Base-by-base conservation (phyloP, 2,329 filamentous ascomycete species). In the Ascomycota sp. region DNA sequence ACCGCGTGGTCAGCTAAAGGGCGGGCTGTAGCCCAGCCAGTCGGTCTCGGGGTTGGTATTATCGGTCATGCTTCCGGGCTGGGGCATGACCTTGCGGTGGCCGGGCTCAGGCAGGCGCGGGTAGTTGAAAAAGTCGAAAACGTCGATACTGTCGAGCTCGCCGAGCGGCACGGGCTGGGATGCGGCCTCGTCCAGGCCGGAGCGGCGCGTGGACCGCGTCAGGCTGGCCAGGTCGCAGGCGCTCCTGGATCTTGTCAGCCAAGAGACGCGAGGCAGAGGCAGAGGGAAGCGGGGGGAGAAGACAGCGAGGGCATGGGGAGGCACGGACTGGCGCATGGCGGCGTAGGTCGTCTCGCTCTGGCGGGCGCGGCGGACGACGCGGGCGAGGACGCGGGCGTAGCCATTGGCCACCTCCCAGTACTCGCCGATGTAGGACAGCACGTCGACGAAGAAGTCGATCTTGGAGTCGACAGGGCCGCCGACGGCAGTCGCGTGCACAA, bases 51-150 rank as follows among this genome's bases (percentile, higher is more conserved):
- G 34, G 22, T 42, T 36, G n/a, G n/a, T n/a, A n/a, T n/a, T n/a
- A n/a, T n/a, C n/a, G n/a, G n/a, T n/a, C n/a, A n/a, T n/a, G n/a
- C n/a, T n/a, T n/a, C n/a, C n/a, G n/a, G n/a, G n/a, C n/a, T n/a
- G n/a, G n/a, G n/a, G n/a, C n/a, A n/a, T n/a, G n/a, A n/a, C n/a
- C n/a, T n/a, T n/a, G n/a, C n/a, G n/a, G n/a, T n/a, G n/a, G 4
- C 29, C 35, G 10, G 41, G 33, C 20, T 44, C 40, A 1, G 42
- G 32, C 1, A 51, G 33, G 12, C 51, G 52, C 9, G 55, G 55
- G 25, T 52, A 55, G 17, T 58, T 56, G 40, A 59, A 59, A 33
- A 59, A 59, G 36, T 57, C 55, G 27, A 59, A 59, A 3, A 59
- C 45, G 19, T 59, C 55, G 13, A 59, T 55, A 27, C 50, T 52